These are phyloP conservation scores for Blastomyces emzantsi DNA, from an alignment of 2,329 filamentous ascomycete genomes.

Conservation along the genomic window DNA sequence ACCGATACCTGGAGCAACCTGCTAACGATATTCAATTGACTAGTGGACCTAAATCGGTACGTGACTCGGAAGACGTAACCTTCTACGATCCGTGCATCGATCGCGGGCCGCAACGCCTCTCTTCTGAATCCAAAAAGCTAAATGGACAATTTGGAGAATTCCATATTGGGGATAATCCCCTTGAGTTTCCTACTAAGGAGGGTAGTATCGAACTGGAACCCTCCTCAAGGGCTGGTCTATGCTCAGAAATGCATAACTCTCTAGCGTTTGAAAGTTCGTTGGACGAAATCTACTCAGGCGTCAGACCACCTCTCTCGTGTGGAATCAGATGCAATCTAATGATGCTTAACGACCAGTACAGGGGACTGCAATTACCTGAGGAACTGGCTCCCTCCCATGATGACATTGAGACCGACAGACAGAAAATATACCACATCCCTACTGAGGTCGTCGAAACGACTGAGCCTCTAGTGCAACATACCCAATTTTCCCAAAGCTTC, in stretches of 20 bases:
- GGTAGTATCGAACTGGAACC: slow-evolving; percentile 18
- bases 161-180: not conserved
- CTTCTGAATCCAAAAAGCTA: not conserved
- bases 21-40: slow-evolving; percentile 11
- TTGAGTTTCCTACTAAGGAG: slow-evolving; percentile 10
- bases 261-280: slow-evolving; percentile 3
- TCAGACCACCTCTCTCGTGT: slow-evolving; percentile 19
- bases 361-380: not conserved
- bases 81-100: not conserved
- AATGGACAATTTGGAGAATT: not conserved
- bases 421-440: not conserved
- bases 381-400: not conserved
- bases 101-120: not conserved
- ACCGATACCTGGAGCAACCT: slow-evolving; percentile 9
- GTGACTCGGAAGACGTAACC: slow-evolving; percentile 13
- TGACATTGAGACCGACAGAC: not conserved
- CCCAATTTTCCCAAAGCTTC: not conserved
- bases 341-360: slow-evolving; percentile 7
- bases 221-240: slow-evolving; percentile 11
- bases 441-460: not conserved
- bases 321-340: slow-evolving; percentile 12
- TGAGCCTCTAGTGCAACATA: not conserved
- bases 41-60: slow-evolving; percentile 13
- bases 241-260: slow-evolving; percentile 11
- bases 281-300: slow-evolving; percentile 20